Percentiles rank a stretch among this genome's conserved stretches.
phyloP scores from a whole-genome alignment of 2,329 filamentous ascomycete genomes.

The Scedosporium aurantiacum region DNA sequence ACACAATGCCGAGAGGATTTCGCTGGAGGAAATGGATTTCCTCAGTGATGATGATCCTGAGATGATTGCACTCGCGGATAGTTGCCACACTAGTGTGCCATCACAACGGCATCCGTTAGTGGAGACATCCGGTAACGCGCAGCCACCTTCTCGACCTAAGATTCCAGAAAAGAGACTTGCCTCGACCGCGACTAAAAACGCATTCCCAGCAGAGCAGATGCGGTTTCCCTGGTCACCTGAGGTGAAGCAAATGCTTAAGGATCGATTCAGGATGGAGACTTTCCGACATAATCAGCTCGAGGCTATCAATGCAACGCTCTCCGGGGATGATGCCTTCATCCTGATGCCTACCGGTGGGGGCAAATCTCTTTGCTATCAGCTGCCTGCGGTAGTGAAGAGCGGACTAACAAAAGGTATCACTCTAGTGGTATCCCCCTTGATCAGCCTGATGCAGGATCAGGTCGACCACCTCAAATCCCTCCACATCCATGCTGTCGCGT shows the following conservation, averaged over 20 bases:
- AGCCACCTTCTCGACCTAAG: not conserved
- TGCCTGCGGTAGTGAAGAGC: slow-evolving; percentile 72
- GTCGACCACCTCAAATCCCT: slow-evolving; percentile 69
- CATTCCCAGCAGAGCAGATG: slow-evolving; percentile 44
- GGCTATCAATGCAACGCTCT: slow-evolving; percentile 86
- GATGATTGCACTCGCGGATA: slow-evolving; percentile 10
- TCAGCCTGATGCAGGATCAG: slow-evolving; percentile 97
- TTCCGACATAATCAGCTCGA: slow-evolving; percentile 90
- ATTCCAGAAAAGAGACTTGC: slow-evolving; percentile 1
- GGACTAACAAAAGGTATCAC: slow-evolving; percentile 81
- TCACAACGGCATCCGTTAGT: not conserved
- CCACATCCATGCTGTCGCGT: slow-evolving; percentile 66
- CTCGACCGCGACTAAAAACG: slow-evolving; percentile 18
- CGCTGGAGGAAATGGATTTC: not conserved
- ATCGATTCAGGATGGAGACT: slow-evolving; percentile 71
- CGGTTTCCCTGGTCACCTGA: slow-evolving; percentile 74
- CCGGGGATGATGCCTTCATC: slow-evolving; percentile 82
- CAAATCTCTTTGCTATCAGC: slow-evolving; percentile 92
- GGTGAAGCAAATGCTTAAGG: slow-evolving; percentile 67
- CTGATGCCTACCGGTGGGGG: slow-evolving; percentile 97
- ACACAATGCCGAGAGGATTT: not conserved
- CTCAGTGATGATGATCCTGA: slow-evolving; percentile 11
- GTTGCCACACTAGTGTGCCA: not conserved
- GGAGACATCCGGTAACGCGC: slow-evolving; percentile 10
- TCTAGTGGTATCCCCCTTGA: slow-evolving; percentile 83